Evolutionary conservation across 345 rosid species (phyloP).

Genomic region (Boechera stricta): DNA sequence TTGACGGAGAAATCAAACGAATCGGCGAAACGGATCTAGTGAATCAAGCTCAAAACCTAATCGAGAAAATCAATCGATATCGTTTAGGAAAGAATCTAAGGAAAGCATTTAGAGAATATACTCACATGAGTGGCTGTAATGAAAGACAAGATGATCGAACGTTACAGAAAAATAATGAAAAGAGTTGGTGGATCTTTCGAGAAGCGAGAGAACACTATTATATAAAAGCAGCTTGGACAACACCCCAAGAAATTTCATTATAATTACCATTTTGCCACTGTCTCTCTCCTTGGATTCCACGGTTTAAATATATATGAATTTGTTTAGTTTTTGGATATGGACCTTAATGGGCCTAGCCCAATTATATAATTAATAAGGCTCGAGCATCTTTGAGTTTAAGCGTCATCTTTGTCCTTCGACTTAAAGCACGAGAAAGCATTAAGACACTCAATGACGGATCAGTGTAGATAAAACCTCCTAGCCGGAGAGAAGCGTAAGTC

Average conservation of each 20-base stretch:
- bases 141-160: slow-evolving; percentile 11
- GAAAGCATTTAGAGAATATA: slow-evolving; percentile 9
- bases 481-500: slow-evolving; percentile 28
- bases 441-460: not conserved
- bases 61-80: slow-evolving; percentile 7
- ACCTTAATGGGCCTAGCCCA: not conserved
- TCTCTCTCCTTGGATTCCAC: slow-evolving; percentile 22
- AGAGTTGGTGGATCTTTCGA: slow-evolving; percentile 41
- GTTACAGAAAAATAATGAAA: slow-evolving; percentile 2
- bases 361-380: not conserved
- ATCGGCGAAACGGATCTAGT: slow-evolving; percentile 23
- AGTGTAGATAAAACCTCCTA: slow-evolving; percentile 42
- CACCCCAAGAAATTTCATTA: slow-evolving; percentile 2
- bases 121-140: slow-evolving; percentile 28
- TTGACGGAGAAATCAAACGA: slow-evolving; percentile 21
- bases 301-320: not conserved
- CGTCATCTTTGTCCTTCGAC: slow-evolving; percentile 17
- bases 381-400: slow-evolving; percentile 10
- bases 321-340: not conserved
- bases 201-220: slow-evolving; percentile 15
- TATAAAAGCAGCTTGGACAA: slow-evolving; percentile 38
- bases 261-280: slow-evolving; percentile 12
- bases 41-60: not conserved
- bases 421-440: not conserved
- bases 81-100: not conserved